Base-by-base conservation (phyloP, 2,329 filamentous ascomycete genomes). In the Orbilia ellipsospora region DNA sequence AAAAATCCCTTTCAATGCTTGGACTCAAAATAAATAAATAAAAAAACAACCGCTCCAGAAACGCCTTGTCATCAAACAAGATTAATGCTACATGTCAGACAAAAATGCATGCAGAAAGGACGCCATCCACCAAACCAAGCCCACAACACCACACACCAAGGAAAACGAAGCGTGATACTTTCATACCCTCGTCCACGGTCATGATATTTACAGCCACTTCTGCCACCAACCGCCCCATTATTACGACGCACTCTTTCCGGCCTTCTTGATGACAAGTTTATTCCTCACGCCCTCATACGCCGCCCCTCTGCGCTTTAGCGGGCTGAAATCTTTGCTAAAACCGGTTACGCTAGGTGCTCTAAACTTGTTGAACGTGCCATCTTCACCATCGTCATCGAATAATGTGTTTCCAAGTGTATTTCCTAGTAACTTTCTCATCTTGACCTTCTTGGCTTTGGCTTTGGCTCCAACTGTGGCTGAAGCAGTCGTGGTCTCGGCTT, bases 341-440 rank as follows among this genome's bases (percentile, higher is more conserved):
- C 67, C 69, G 10, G 77, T 66, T 13, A 75, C 44, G 15, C 77
- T 70, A 2, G 73, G 73, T 8, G 73, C 73, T 61, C 73, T 48
- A 61, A 77, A 70, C 31, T 77, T 77, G 40, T 67, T 67, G 28
- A 77, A 63, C 1, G 61, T 72, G 20, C 64, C 83, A 73, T 87
- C 87, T 10, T 82, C 88, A 7, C 91, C 90, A 3, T 90, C 90
- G 7, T 90, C 90, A 72, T 91, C 90, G 78, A 94, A 92, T 4
- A 95, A 81, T 2, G 88, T 91, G 78, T 84, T 85, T 77, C 88
- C 88, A 56, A 87, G 88, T 20, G 86, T 85, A 20, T 83, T 84
- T 2, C 89, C 88, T 0, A 92, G 84, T 4, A 92, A 83, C 82
- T 92, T 94, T 77, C 90, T 88, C 84, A 90, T 93, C 85, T 90